Conservation (phyloP, 163 green algal species). For the Botryococcus braunii region DNA sequence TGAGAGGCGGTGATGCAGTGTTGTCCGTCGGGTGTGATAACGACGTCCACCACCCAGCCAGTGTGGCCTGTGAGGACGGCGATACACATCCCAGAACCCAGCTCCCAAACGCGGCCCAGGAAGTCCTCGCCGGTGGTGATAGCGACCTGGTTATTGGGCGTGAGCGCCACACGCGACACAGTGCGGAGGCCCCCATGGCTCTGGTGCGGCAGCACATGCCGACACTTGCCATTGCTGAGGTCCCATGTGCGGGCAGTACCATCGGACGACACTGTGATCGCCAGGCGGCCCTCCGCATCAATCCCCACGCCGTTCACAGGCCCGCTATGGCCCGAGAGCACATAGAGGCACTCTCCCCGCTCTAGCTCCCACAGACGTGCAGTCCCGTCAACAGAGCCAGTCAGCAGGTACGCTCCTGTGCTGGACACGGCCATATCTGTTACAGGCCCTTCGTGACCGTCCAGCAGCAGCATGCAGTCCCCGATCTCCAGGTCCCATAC, state of each 20-base stretch:
- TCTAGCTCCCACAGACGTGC: constrained; percentile 39
- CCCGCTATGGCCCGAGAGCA: constrained; percentile 32
- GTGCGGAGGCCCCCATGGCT: constrained; percentile 30
- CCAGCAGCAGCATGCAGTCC: constrained; percentile 65
- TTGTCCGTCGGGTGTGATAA: constrained; percentile 17
- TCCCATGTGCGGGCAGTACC: constrained; percentile 38
- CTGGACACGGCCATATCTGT: constrained; percentile 48
- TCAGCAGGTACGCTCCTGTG: constrained; percentile 36
- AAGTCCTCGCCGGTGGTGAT: constrained; percentile 53
- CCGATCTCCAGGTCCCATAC: constrained; percentile 84
- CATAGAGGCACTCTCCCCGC: constrained; percentile 33
- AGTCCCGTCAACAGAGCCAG: constrained; percentile 34
- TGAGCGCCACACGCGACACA: constrained; percentile 34
- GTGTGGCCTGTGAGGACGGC: constrained; percentile 40
- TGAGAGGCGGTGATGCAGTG: constrained; percentile 27
- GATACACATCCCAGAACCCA: constrained; percentile 41
- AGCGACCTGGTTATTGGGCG: constrained; percentile 23
- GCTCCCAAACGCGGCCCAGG: constrained; percentile 47
- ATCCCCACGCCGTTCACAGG: constrained; percentile 25
- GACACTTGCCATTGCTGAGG: constrained; percentile 30
- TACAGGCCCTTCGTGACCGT: constrained; percentile 55
- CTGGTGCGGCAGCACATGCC: constrained; percentile 23
- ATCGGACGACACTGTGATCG: constrained; percentile 27
- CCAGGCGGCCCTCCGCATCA: constrained; percentile 28
- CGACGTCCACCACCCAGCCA: constrained; percentile 44